These are phyloP conservation scores for Populus trichocarpa DNA, from an alignment of 441 rosid species.

Conservation along the genomic window DNA sequence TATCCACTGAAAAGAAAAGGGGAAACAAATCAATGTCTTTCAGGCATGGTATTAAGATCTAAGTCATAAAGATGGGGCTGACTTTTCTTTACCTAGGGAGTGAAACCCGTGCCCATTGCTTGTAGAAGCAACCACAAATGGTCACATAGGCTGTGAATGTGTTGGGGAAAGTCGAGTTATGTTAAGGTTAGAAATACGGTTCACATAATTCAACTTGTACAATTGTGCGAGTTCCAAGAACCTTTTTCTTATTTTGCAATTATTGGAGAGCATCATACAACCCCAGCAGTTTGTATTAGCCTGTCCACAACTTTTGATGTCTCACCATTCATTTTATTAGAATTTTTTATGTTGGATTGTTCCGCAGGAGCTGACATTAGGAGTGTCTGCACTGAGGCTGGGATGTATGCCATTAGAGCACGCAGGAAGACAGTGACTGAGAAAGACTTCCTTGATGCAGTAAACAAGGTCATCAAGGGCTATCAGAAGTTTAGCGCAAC, in stretches of 20 bases:
- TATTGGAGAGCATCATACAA: neutral
- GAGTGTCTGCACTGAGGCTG: constrained; percentile 99
- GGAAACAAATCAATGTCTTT: neutral
- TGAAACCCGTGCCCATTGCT: neutral
- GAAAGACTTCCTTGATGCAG: constrained; percentile 95
- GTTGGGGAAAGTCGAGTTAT: neutral
- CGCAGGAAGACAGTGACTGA: constrained; percentile 93
- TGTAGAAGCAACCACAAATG: neutral
- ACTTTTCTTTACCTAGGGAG: neutral
- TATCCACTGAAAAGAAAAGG: neutral
- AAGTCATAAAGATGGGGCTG: too few relatives aligned
- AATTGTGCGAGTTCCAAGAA: neutral
- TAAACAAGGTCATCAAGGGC: constrained; percentile 93
- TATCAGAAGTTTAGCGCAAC: constrained; percentile 97
- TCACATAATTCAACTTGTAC: neutral
- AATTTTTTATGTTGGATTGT: neutral
- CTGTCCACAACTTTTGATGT: neutral
- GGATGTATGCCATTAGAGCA: constrained; percentile 95
- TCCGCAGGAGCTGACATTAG: constrained; percentile 87
- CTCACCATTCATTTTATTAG: neutral
- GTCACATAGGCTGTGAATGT: neutral
- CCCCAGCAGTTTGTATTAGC: neutral
- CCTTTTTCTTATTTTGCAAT: neutral
- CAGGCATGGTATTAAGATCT: too few relatives aligned
- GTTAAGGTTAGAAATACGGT: neutral